Conservation (phyloP, 305 asterid species). For the Plantago lanceolata region DNA sequence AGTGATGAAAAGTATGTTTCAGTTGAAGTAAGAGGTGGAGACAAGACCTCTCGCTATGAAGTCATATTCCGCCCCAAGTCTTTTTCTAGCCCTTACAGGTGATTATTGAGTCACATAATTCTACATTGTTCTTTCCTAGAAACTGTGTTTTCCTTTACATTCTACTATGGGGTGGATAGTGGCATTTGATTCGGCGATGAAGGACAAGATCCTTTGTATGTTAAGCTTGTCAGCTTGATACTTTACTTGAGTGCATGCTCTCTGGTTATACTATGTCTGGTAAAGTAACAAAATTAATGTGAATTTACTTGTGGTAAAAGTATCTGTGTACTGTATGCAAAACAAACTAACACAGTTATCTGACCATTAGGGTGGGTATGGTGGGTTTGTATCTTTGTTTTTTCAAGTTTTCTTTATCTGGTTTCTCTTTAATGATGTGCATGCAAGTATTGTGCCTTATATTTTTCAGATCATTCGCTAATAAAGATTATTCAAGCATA, state of each 20-base stretch:
- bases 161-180: not conserved
- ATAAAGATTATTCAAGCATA: no score
- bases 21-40: constrained; percentile 87
- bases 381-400: no score
- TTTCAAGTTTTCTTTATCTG: not conserved
- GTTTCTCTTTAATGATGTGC: not conserved
- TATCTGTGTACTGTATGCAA: not conserved
- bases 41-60: constrained; percentile 71
- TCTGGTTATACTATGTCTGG: not conserved
- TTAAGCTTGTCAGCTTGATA: constrained; percentile 3
- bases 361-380: no score
- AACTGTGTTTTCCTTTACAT: not conserved
- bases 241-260: constrained; percentile 3
- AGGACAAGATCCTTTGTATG: constrained; percentile 6
- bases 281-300: not conserved
- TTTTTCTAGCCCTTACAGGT: constrained; percentile 96
- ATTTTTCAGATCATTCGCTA: no score
- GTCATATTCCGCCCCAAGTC: constrained; percentile 79
- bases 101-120: constrained; percentile 26
- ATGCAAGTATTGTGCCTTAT: not conserved
- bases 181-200: constrained; percentile 10
- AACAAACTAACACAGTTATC: no score
- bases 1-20: constrained; percentile 42
- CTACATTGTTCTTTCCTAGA: constrained; percentile 11
- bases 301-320: not conserved